Percentiles rank a stretch among this genome's conserved stretches.
Conservation (phyloP, 306 rosid species). For the Canavalia ensiformis region DNA sequence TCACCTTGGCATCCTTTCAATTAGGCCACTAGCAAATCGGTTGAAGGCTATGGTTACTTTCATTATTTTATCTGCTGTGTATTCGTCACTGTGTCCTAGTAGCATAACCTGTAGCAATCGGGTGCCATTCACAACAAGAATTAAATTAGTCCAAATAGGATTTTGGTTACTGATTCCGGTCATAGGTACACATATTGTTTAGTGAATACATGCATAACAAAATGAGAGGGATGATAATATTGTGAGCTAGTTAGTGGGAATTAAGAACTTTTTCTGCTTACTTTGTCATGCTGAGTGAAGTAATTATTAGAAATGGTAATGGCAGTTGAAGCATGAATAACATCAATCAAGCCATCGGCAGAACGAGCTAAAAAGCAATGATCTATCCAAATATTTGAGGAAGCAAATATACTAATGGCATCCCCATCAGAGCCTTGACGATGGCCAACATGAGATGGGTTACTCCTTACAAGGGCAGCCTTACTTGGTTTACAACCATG, state of each 20-base stretch:
- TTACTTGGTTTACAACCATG: conserved; percentile 79
- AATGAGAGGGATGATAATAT: background rate
- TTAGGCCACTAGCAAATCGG: conserved; percentile 56
- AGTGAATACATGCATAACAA: background rate
- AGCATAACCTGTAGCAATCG: conserved; percentile 76
- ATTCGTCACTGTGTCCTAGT: conserved; percentile 77
- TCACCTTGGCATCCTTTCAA: conserved; percentile 86
- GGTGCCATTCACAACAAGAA: background rate
- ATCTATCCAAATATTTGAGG: conserved; percentile 85
- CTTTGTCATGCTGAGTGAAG: conserved; percentile 89
- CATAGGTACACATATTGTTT: background rate
- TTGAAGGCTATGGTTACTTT: conserved; percentile 53
- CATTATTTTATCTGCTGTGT: conserved; percentile 65
- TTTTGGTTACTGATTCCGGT: background rate
- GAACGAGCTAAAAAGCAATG: conserved; percentile 74
- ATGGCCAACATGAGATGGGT: conserved; percentile 62
- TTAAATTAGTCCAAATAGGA: background rate
- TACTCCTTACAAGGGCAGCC: conserved; percentile 65
- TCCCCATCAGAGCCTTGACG: conserved; percentile 85
- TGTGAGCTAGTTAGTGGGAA: too few species aligned
- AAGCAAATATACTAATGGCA: conserved; percentile 61
- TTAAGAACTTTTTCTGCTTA: conserved; percentile 12
- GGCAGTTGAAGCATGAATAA: conserved; percentile 75
- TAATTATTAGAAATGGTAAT: conserved; percentile 80
- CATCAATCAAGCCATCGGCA: conserved; percentile 78